These are phyloP conservation scores for Binderoboletus segoi DNA, from an alignment of 1,284 basidiomycete species.

Conservation along the genomic window DNA sequence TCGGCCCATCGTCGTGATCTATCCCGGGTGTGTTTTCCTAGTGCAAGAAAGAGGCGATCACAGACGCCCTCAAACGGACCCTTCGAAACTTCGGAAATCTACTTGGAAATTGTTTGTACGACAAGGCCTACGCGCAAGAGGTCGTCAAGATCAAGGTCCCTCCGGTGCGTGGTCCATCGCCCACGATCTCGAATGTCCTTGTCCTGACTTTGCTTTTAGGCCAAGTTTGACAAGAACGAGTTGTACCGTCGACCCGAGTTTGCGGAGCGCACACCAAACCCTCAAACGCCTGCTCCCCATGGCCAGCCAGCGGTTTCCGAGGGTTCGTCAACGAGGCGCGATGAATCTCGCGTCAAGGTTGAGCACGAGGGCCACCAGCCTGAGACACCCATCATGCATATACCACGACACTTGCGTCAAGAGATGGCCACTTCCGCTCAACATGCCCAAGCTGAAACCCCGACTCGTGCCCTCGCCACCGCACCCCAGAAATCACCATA, in stretches of 20 bases:
- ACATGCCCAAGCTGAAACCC: constrained; percentile 3
- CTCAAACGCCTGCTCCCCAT: constrained; percentile 1
- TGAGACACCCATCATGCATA: constrained; percentile 22
- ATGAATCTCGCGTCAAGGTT: constrained; percentile 19
- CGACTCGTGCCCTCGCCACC: not conserved
- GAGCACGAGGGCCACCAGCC: constrained; percentile 14
- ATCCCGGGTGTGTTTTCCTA: constrained; percentile 35
- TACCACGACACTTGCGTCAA: constrained; percentile 31
- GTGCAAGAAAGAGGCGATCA: constrained; percentile 98
- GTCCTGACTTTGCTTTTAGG: constrained; percentile 41
- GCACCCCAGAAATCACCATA: not conserved
- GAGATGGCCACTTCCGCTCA: constrained; percentile 20
- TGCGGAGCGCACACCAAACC: constrained; percentile 42
- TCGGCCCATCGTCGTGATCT: not conserved
- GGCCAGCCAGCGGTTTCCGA: not conserved
- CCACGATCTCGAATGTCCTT: not conserved
- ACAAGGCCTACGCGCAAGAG: constrained; percentile 85
- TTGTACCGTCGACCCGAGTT: constrained; percentile 82
- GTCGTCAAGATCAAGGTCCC: constrained; percentile 84
- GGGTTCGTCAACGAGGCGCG: not conserved
- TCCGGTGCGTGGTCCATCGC: constrained; percentile 58
- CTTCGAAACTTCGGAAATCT: constrained; percentile 93
- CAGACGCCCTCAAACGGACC: constrained; percentile 90
- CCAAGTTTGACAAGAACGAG: constrained; percentile 74
- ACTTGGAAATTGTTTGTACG: constrained; percentile 94